A percentile compares a stretch with the other conserved stretches of the same genome.
Evolutionary conservation across 2,329 filamentous ascomycete genomes (phyloP).

Genomic region (Botrytis elliptica): DNA sequence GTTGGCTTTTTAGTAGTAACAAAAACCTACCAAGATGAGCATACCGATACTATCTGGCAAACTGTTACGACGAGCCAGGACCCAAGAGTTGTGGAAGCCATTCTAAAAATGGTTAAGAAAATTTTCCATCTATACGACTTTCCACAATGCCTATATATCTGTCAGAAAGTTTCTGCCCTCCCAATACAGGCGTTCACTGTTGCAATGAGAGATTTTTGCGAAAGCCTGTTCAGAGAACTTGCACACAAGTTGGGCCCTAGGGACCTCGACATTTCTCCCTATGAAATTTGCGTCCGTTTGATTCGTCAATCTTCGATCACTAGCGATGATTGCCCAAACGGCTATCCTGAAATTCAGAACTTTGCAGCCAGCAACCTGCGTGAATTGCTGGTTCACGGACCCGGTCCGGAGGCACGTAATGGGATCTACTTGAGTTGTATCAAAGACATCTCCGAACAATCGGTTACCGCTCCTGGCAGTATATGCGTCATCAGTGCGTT

Average conservation of each 20-base stretch:
- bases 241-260: conserved; percentile 43
- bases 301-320: conserved; percentile 68
- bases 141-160: conserved; percentile 60
- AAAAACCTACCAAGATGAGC: conserved; percentile 64
- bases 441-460: conserved; percentile 62
- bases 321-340: conserved; percentile 52
- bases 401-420: conserved; percentile 55
- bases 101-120: conserved; percentile 62
- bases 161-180: conserved; percentile 65
- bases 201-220: conserved; percentile 61
- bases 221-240: conserved; percentile 49
- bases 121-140: conserved; percentile 51
- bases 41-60: conserved; percentile 82
- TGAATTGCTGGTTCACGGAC: conserved; percentile 57
- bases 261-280: conserved; percentile 49
- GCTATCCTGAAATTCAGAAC: conserved; percentile 60
- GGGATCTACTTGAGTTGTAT: conserved; percentile 67
- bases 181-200: conserved; percentile 62
- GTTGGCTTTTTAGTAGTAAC: conserved; percentile 85
- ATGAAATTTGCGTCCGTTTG: conserved; percentile 62
- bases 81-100: conserved; percentile 76
- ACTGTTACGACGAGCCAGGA: conserved; percentile 80
- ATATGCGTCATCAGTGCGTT: conserved; percentile 61
- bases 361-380: conserved; percentile 63
- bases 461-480: conserved; percentile 67